Evolutionary conservation across 768 basidiomycete genomes (phyloP).

Genomic region (Termitomyces sp.): DNA sequence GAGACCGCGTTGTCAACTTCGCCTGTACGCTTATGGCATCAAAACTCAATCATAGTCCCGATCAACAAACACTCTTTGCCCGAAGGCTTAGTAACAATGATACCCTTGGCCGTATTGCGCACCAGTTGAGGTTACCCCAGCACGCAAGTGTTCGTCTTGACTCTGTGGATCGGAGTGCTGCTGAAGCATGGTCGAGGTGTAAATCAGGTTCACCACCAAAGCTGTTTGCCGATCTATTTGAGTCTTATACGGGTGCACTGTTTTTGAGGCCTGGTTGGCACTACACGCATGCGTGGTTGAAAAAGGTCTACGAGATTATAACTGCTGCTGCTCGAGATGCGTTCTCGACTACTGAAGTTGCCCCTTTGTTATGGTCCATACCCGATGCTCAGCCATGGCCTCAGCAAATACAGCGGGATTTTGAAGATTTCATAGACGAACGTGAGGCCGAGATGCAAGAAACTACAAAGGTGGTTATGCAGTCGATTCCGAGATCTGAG

Average conservation of each 20-base stretch:
- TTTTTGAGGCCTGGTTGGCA: constrained; percentile 25
- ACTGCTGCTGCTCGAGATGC: constrained; percentile 21
- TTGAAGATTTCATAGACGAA: constrained; percentile 6
- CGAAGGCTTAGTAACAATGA: constrained; percentile 25
- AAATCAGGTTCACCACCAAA: constrained; percentile 22
- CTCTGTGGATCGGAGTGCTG: constrained; percentile 7
- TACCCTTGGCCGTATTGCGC: constrained; percentile 27
- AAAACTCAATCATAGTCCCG: constrained; percentile 21
- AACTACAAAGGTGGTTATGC: background rate
- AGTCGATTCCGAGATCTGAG: constrained; percentile 5
- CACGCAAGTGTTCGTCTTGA: constrained; percentile 22
- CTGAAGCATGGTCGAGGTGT: constrained; percentile 18
- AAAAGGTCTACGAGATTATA: constrained; percentile 19
- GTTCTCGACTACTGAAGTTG: constrained; percentile 7
- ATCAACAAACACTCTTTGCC: constrained; percentile 24
- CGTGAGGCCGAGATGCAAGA: background rate
- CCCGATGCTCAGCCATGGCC: constrained; percentile 4
- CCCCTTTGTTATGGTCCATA: constrained; percentile 1
- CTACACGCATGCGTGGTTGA: constrained; percentile 21
- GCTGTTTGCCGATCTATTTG: constrained; percentile 28
- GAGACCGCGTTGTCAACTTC: constrained; percentile 28
- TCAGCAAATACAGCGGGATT: background rate
- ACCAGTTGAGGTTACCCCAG: constrained; percentile 21
- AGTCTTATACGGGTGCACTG: constrained; percentile 26
- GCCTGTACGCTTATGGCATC: constrained; percentile 24